Conservation (phyloP, 2,329 filamentous ascomycete species). For the Xylaria sp. region DNA sequence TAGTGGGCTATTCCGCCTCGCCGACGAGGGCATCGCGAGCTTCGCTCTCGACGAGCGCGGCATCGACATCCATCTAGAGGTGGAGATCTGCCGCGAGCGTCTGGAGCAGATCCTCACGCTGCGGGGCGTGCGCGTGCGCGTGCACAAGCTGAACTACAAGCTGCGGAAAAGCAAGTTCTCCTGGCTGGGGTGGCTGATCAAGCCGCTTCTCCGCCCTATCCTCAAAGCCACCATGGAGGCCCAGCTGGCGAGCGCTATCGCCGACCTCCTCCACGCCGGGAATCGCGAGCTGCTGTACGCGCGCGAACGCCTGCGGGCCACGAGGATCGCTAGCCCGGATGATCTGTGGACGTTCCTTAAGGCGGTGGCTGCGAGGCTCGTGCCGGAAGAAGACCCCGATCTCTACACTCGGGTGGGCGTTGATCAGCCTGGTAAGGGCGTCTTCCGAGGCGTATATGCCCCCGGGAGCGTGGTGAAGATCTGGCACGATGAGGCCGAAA, state of each 20-base stretch:
- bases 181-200: slow-evolving; percentile 80
- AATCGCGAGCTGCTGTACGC: slow-evolving; percentile 90
- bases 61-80: slow-evolving; percentile 82
- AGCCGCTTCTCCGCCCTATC: slow-evolving; percentile 81
- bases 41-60: slow-evolving; percentile 86
- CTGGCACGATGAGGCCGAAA: slow-evolving; percentile 81
- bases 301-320: slow-evolving; percentile 82
- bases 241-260: slow-evolving; percentile 75
- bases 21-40: slow-evolving; percentile 83
- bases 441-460: slow-evolving; percentile 85
- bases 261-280: slow-evolving; percentile 69
- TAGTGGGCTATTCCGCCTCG: slow-evolving; percentile 73
- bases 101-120: slow-evolving; percentile 84
- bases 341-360: slow-evolving; percentile 83
- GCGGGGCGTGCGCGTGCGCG: slow-evolving; percentile 74
- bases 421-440: slow-evolving; percentile 55
- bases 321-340: slow-evolving; percentile 78
- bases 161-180: slow-evolving; percentile 77
- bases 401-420: slow-evolving; percentile 76
- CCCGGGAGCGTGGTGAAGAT: slow-evolving; percentile 87
- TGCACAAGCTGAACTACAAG: slow-evolving; percentile 85
- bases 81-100: slow-evolving; percentile 79
- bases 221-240: slow-evolving; percentile 75
- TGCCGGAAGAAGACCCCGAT: slow-evolving; percentile 75
- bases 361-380: slow-evolving; percentile 78